Evolutionary conservation across 2,329 filamentous ascomycete genomes (phyloP).

Genomic region (Phialophora verrucosa): DNA sequence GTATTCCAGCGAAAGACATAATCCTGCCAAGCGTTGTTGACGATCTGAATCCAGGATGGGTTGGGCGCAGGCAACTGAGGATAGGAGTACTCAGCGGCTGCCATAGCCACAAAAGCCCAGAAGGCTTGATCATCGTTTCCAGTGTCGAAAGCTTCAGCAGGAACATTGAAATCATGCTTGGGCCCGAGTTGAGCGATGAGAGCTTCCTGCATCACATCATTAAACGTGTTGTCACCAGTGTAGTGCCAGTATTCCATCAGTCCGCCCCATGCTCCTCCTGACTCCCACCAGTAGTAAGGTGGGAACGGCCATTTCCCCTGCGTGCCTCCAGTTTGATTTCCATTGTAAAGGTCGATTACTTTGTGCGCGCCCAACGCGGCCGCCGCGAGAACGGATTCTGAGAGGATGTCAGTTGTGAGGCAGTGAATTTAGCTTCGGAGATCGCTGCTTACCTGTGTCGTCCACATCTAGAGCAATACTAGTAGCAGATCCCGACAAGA

Average conservation of each 20-base stretch:
- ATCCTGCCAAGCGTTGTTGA: slow-evolving; percentile 73
- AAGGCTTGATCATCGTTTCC: slow-evolving; percentile 74
- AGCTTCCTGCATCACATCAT: slow-evolving; percentile 64
- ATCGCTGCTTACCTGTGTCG: slow-evolving; percentile 40
- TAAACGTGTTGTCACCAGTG: slow-evolving; percentile 67
- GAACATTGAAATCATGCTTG: slow-evolving; percentile 65
- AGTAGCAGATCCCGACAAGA: slow-evolving; percentile 6
- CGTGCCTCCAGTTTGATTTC: slow-evolving; percentile 57
- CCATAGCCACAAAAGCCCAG: slow-evolving; percentile 72
- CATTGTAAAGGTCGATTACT: slow-evolving; percentile 60
- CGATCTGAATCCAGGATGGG: slow-evolving; percentile 57
- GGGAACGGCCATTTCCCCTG: slow-evolving; percentile 67
- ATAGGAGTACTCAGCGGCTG: slow-evolving; percentile 69
- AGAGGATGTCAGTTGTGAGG: slow-evolving; percentile 10
- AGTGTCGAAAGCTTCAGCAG: slow-evolving; percentile 43
- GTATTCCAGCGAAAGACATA: slow-evolving; percentile 73
- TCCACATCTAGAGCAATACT: slow-evolving; percentile 42
- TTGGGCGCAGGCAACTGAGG: slow-evolving; percentile 58
- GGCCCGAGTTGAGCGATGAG: slow-evolving; percentile 66
- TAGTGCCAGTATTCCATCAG: slow-evolving; percentile 73
- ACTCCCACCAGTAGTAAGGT: slow-evolving; percentile 72
- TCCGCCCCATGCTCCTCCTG: slow-evolving; percentile 68
- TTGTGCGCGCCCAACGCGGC: slow-evolving; percentile 53
- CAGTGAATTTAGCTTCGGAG: neutral
- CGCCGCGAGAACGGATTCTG: slow-evolving; percentile 53